Evolutionary conservation across 805 yeast species (phyloP).

Genomic region (Lipomyces chichibuensis): DNA sequence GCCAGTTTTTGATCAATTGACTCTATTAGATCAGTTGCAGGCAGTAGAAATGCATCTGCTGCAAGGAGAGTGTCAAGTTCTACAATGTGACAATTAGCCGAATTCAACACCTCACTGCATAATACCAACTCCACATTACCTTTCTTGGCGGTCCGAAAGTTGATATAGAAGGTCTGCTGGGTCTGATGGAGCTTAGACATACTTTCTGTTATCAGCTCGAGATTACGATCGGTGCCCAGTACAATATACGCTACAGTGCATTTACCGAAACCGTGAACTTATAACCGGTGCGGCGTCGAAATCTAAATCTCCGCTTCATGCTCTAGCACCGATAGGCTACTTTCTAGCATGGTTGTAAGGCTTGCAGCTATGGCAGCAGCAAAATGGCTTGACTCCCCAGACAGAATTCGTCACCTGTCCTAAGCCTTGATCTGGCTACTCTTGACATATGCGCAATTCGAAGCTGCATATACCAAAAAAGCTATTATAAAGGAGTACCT

Average conservation of each 20-base stretch:
- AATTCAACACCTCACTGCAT: neutral
- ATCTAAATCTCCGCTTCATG: too few relatives aligned
- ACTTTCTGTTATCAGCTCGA: neutral
- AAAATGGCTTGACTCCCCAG: neutral
- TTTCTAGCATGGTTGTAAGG: too few relatives aligned
- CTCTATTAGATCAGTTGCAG: neutral
- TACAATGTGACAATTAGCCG: neutral
- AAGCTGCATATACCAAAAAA: neutral
- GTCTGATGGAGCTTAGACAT: constrained; percentile 34
- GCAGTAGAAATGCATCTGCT: neutral
- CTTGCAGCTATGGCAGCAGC: neutral
- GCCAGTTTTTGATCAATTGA: constrained; percentile 9
- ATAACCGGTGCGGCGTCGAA: too few relatives aligned
- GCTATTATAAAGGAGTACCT: neutral
- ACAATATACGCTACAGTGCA: neutral
- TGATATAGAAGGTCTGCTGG: constrained; percentile 30
- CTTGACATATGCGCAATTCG: neutral
- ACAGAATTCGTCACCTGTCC: neutral
- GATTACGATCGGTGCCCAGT: neutral
- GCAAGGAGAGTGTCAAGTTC: constrained; percentile 18
- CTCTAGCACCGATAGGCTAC: too few relatives aligned
- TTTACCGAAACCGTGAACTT: neutral
- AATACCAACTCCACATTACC: constrained; percentile 1
- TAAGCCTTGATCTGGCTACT: neutral
- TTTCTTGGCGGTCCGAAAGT: constrained; percentile 18